A percentile compares a stretch with the other conserved stretches of the same genome.
Conservation (phyloP, 805 yeast genomes). For the Maudiozyma turicensis region DNA sequence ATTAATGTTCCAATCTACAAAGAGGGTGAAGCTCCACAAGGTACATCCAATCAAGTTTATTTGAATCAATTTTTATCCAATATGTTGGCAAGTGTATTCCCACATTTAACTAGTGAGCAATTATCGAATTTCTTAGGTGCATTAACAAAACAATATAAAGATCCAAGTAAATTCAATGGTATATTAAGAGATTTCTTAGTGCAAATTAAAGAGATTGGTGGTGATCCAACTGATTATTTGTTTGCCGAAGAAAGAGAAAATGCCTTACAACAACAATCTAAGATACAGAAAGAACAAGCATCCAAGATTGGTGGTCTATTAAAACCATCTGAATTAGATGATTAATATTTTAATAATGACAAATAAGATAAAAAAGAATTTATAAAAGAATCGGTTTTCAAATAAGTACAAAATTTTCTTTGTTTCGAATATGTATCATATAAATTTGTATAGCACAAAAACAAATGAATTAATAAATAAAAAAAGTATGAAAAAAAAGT, state of each 20-base stretch:
- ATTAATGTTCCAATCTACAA: constrained; percentile 72
- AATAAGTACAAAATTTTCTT: neutral
- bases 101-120: constrained; percentile 78
- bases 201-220: constrained; percentile 92
- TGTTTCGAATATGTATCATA: neutral
- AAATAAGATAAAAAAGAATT: neutral
- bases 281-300: constrained; percentile 69
- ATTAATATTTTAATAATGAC: constrained; percentile 30
- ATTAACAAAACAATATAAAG: constrained; percentile 62
- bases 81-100: constrained; percentile 82
- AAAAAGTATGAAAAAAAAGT: neutral
- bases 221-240: constrained; percentile 88
- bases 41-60: constrained; percentile 72
- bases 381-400: neutral
- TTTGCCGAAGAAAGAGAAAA: constrained; percentile 87
- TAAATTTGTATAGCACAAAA: neutral
- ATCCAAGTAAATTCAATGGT: constrained; percentile 66
- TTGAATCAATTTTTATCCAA: constrained; percentile 73
- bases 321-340: constrained; percentile 92
- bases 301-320: constrained; percentile 84
- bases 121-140: constrained; percentile 73
- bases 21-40: constrained; percentile 73
- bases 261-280: constrained; percentile 59
- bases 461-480: neutral
- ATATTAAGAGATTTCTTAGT: constrained; percentile 90